A percentile compares a stretch with the other conserved stretches of the same genome.
phyloP scores from a whole-genome alignment of 805 yeast genomes.

The Candida caryicola region DNA sequence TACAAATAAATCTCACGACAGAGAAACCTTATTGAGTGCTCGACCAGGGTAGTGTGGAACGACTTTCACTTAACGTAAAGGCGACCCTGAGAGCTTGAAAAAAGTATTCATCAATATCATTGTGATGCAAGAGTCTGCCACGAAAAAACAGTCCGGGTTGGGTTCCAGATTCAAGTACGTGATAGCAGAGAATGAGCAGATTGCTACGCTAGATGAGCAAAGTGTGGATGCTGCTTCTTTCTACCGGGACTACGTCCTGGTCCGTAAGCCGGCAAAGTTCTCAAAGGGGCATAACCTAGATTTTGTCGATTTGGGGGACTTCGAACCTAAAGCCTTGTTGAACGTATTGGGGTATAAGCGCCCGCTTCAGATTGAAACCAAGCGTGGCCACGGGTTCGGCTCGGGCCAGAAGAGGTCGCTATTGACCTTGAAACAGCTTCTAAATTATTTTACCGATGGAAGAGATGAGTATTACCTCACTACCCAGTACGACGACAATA shows the following conservation, averaged over 20 bases:
- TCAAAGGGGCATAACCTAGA: neutral
- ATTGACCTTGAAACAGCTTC: constrained; percentile 50
- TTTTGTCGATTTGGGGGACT: constrained; percentile 3
- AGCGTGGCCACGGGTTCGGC: constrained; percentile 63
- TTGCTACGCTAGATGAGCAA: neutral
- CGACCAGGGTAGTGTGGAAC: too few relatives aligned
- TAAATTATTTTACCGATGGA: constrained; percentile 39
- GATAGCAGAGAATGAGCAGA: neutral
- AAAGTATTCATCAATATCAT: too few relatives aligned
- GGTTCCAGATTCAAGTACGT: neutral
- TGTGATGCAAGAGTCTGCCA: too few relatives aligned
- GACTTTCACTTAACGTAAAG: too few relatives aligned
- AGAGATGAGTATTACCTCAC: constrained; percentile 57
- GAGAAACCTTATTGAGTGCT: too few relatives aligned
- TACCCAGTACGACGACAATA: constrained; percentile 51
- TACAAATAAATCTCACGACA: too few relatives aligned
- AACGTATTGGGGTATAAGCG: constrained; percentile 35
- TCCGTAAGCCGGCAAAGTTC: constrained; percentile 52
- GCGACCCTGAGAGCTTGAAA: too few relatives aligned
- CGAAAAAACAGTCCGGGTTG: too few relatives aligned
- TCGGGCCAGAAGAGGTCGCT: constrained; percentile 54
- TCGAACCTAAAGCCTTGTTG: constrained; percentile 22
- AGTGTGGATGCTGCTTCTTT: constrained; percentile 18
- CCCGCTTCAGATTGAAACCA: constrained; percentile 55
- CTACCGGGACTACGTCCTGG: constrained; percentile 36